phyloP scores from a whole-genome alignment of 306 rosid genomes.

The Trifolium fragiferum region DNA sequence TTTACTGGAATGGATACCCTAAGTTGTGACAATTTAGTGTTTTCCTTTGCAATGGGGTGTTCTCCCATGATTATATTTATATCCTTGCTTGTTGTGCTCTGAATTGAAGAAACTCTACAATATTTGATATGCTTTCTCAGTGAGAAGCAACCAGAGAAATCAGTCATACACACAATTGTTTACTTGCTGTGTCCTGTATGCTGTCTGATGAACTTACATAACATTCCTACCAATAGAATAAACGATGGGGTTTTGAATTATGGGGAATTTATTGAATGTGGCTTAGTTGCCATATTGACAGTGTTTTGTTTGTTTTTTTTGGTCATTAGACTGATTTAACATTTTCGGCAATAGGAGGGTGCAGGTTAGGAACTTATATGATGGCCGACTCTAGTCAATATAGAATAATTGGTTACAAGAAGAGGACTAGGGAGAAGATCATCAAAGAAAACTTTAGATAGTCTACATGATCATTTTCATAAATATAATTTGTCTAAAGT shows the following conservation, averaged over 20 bases:
- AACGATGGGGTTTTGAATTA: slow-evolving; percentile 15
- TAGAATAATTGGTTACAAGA: not conserved
- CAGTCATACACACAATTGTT: not conserved
- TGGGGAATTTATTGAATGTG: slow-evolving; percentile 27
- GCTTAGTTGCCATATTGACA: not conserved
- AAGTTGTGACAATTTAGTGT: slow-evolving; percentile 35
- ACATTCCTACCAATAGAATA: not conserved
- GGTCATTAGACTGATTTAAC: not conserved
- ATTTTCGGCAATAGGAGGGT: not conserved
- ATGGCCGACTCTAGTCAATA: not conserved
- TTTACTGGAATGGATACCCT: slow-evolving; percentile 47
- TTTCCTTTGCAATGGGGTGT: slow-evolving; percentile 33
- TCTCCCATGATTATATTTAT: slow-evolving; percentile 35
- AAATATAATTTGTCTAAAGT: not conserved
- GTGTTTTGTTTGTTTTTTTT: slow-evolving; percentile 1
- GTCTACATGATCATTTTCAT: not conserved
- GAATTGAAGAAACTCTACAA: slow-evolving; percentile 29
- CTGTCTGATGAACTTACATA: slow-evolving; percentile 7
- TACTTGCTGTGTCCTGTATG: slow-evolving; percentile 25
- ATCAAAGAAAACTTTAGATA: not conserved
- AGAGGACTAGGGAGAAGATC: slow-evolving; percentile 5
- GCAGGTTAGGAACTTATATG: not conserved
- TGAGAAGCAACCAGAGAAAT: not conserved
- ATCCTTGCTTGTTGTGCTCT: slow-evolving; percentile 30
- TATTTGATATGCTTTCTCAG: slow-evolving; percentile 11